Conservation (phyloP, 768 basidiomycete species). For the Crassisporium funariophilum region DNA sequence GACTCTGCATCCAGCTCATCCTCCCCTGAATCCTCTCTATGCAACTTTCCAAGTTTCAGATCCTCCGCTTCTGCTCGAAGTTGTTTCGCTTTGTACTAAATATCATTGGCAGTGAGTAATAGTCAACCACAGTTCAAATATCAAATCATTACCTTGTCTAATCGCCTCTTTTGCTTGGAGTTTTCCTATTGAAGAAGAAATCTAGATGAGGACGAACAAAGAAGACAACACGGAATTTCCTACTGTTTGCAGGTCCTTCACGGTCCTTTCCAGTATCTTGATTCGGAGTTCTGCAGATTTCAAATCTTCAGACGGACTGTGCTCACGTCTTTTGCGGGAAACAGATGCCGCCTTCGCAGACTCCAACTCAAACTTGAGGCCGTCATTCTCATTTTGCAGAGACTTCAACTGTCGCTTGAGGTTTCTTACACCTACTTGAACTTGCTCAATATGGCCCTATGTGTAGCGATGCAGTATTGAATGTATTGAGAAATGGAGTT, state of each 20-base stretch:
- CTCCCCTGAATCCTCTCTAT: slow-evolving; percentile 26
- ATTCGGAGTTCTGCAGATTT: slow-evolving; percentile 1
- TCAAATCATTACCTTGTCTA: slow-evolving; percentile 22
- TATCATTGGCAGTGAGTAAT: not conserved
- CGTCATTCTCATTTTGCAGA: slow-evolving; percentile 20
- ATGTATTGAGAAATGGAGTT: not conserved
- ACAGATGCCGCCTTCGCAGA: not conserved
- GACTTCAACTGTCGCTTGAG: slow-evolving; percentile 14
- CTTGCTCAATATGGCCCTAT: slow-evolving; percentile 18
- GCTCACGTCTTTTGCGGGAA: not conserved
- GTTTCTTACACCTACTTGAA: slow-evolving; percentile 14
- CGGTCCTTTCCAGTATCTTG: slow-evolving; percentile 10
- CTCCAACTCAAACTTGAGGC: slow-evolving; percentile 7
- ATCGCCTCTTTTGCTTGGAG: slow-evolving; percentile 18
- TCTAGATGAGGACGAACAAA: not conserved
- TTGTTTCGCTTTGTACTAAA: slow-evolving; percentile 30
- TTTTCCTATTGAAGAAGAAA: slow-evolving; percentile 17
- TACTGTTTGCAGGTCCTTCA: slow-evolving; percentile 20
- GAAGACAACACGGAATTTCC: not conserved
- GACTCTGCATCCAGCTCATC: slow-evolving; percentile 29
- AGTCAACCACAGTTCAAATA: not conserved
- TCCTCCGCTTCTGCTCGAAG: slow-evolving; percentile 39
- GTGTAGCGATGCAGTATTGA: not conserved
- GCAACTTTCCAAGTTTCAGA: slow-evolving; percentile 23
- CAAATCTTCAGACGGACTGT: slow-evolving; percentile 1